Conservation (phyloP, 2,329 filamentous ascomycete species). For the Ophiostoma populinum region DNA sequence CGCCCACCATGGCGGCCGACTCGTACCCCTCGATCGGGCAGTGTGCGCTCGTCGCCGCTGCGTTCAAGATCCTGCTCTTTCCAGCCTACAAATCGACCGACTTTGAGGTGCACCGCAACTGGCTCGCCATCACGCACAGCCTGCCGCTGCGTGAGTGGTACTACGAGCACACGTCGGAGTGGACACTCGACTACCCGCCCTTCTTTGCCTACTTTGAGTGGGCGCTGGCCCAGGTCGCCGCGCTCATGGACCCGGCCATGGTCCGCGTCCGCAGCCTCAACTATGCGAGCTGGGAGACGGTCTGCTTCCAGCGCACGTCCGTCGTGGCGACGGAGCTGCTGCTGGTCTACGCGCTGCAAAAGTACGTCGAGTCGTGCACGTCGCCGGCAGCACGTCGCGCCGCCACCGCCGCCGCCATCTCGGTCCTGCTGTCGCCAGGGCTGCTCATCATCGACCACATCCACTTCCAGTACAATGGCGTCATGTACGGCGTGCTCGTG, state of each 20-base stretch:
- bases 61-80: conserved; percentile 82
- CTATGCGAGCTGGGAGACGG: conserved; percentile 82
- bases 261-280: conserved; percentile 62
- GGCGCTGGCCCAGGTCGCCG: conserved; percentile 66
- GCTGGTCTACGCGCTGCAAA: conserved; percentile 64
- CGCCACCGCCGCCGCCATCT: conserved; percentile 73
- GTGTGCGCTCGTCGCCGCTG: conserved; percentile 69
- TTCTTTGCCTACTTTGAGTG: conserved; percentile 98
- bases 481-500: conserved; percentile 81
- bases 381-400: conserved; percentile 47
- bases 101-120: conserved; percentile 97
- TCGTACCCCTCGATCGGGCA: conserved; percentile 76
- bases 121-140: conserved; percentile 89
- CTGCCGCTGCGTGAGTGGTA: conserved; percentile 85
- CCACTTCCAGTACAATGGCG: conserved; percentile 99
- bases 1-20: conserved; percentile 63
- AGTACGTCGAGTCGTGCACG: conserved; percentile 53
- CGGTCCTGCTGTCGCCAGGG: conserved; percentile 78
- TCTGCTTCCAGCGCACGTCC: conserved; percentile 83
- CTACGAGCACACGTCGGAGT: conserved; percentile 94
- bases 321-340: conserved; percentile 77
- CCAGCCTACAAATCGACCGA: conserved; percentile 97
- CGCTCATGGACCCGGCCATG: conserved; percentile 64
- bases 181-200: conserved; percentile 96
- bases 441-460: conserved; percentile 96